Percentiles rank a stretch among this genome's conserved stretches.
phyloP scores from a whole-genome alignment of 2,329 filamentous ascomycete species.

The Periglandula ipomoeae region DNA sequence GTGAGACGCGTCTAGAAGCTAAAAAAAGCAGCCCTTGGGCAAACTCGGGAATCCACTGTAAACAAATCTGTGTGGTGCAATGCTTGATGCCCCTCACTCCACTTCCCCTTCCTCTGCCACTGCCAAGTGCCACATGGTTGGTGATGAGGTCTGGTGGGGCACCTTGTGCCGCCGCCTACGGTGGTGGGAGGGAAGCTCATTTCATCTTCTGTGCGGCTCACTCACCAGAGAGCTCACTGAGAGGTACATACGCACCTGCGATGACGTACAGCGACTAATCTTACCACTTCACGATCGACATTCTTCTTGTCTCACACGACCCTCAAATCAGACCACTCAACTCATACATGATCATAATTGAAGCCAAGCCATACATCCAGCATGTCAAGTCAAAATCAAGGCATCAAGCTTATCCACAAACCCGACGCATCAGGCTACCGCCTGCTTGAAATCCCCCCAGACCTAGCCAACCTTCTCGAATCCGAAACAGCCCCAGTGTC shows the following conservation, averaged over 20 bases:
- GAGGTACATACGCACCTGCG: neutral
- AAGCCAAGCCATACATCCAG: neutral
- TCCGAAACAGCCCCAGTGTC: conserved; percentile 44
- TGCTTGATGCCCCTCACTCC: neutral
- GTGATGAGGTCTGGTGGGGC: conserved; percentile 2
- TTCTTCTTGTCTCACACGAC: neutral
- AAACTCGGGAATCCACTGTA: neutral
- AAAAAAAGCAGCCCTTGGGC: neutral
- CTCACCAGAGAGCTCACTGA: neutral
- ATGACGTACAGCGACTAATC: neutral
- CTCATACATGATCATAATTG: neutral
- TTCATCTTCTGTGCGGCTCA: neutral
- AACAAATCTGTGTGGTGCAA: neutral
- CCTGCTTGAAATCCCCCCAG: conserved; percentile 52
- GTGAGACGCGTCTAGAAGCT: conserved; percentile 1
- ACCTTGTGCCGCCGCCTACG: no score
- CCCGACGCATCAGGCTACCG: conserved; percentile 44
- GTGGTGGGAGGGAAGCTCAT: no score
- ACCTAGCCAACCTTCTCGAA: conserved; percentile 46
- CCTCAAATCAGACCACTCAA: neutral
- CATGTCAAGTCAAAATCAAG: conserved; percentile 40
- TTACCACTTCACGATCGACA: no score
- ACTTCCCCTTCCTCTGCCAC: neutral
- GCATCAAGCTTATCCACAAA: conserved; percentile 41
- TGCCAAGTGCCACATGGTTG: neutral